Conservation (phyloP, 495 filamentous ascomycete species). For the Aspergillus homomorphus region DNA sequence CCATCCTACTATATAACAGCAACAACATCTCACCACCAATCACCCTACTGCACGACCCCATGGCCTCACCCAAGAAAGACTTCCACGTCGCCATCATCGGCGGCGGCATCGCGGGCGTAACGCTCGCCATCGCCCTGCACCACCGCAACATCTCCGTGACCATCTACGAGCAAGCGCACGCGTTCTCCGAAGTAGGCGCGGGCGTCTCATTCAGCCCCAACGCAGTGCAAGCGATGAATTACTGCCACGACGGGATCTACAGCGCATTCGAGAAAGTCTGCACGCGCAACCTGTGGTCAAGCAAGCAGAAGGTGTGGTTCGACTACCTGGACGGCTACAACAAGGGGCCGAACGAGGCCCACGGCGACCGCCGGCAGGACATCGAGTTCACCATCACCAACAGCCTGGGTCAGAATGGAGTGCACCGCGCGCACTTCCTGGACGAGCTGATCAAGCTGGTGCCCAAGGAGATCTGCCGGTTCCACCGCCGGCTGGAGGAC, state of each 20-base stretch:
- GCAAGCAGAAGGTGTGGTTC: conserved; percentile 31
- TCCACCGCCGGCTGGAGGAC: conserved; percentile 38
- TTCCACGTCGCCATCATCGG: conserved; percentile 40
- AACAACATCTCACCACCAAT: not conserved
- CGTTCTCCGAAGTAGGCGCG: conserved; percentile 57
- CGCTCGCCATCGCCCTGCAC: conserved; percentile 33
- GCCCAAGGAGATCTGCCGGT: conserved; percentile 39
- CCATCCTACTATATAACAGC: not conserved
- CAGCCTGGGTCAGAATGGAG: conserved; percentile 31
- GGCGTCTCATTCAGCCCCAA: conserved; percentile 62
- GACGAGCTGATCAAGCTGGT: conserved; percentile 46
- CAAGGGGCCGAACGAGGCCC: conserved; percentile 4
- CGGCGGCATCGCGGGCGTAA: conserved; percentile 38
- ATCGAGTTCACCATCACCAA: conserved; percentile 28
- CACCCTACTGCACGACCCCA: not conserved
- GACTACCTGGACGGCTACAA: conserved; percentile 28
- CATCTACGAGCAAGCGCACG: conserved; percentile 51
- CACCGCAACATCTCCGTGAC: conserved; percentile 38
- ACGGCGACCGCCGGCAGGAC: conserved; percentile 11
- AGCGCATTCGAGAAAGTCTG: conserved; percentile 36
- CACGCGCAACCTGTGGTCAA: conserved; percentile 37
- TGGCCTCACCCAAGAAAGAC: conserved; percentile 12
- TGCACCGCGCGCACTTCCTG: conserved; percentile 51
- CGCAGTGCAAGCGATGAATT: conserved; percentile 51
- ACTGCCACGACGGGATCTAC: conserved; percentile 48